Evolutionary conservation across 139 green algal species (phyloP).

Genomic region (Klebsormidium nitens): DNA sequence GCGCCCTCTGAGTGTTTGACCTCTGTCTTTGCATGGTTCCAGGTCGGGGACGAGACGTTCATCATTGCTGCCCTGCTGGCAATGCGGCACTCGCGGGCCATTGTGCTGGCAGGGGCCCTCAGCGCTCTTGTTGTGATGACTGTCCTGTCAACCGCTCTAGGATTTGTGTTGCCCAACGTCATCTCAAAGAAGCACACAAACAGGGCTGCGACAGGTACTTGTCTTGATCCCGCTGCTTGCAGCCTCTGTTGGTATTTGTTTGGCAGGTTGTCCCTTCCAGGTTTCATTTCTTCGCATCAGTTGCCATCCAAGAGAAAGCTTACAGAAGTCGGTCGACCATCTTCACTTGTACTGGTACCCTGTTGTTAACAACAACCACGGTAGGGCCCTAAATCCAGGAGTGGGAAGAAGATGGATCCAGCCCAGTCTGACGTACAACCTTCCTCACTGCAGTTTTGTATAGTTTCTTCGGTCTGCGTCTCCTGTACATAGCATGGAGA

Average conservation of each 20-base stretch:
- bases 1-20: background rate
- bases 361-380: too few species aligned
- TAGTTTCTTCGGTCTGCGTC: constrained; percentile 54
- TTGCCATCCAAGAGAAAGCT: too few species aligned
- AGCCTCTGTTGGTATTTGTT: too few species aligned
- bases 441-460: constrained; percentile 42
- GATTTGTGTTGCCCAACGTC: constrained; percentile 50
- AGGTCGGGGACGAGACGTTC: constrained; percentile 58
- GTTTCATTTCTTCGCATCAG: too few species aligned
- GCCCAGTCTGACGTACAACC: too few species aligned
- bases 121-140: constrained; percentile 50
- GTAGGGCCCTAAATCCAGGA: too few species aligned
- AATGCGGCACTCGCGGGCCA: constrained; percentile 46
- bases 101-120: constrained; percentile 44
- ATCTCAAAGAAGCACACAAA: constrained; percentile 43
- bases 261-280: too few species aligned
- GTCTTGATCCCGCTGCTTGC: too few species aligned
- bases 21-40: constrained; percentile 24
- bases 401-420: too few species aligned
- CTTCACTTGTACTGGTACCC: too few species aligned
- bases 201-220: constrained; percentile 35
- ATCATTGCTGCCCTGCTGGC: constrained; percentile 58
- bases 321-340: too few species aligned
- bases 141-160: constrained; percentile 41
- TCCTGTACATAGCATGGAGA: constrained; percentile 53